Evolutionary conservation across 2,329 filamentous ascomycete species (phyloP).

Genomic region (Botrytis pseudocinerea): DNA sequence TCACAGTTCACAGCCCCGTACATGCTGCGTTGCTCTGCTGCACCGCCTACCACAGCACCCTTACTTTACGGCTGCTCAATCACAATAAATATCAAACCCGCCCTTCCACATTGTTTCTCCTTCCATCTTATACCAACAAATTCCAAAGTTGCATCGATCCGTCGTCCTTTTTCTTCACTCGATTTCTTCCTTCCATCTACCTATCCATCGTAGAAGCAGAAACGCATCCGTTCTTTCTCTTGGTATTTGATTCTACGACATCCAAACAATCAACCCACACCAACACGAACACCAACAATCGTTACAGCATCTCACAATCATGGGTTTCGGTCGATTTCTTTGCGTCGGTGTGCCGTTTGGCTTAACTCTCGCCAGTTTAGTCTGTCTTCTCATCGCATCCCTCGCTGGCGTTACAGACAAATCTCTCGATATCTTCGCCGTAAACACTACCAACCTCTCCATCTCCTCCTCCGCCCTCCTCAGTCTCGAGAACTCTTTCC

Average conservation of each 20-base stretch:
- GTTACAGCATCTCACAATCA: conserved; percentile 42
- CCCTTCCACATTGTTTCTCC: conserved; percentile 5
- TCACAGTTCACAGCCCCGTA: conserved; percentile 14
- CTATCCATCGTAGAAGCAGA: not conserved
- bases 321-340: conserved; percentile 75
- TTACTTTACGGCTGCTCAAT: not conserved
- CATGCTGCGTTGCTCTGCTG: conserved; percentile 1
- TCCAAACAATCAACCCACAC: conserved; percentile 23
- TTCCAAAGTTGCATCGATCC: not conserved
- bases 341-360: conserved; percentile 87
- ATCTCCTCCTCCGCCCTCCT: conserved; percentile 36
- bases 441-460: conserved; percentile 62
- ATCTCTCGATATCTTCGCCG: conserved; percentile 57
- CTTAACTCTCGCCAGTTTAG: conserved; percentile 74
- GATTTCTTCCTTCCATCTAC: not conserved
- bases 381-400: conserved; percentile 63
- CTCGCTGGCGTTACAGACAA: conserved; percentile 59
- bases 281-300: conserved; percentile 22
- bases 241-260: not conserved
- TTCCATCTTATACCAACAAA: conserved; percentile 3
- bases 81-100: conserved; percentile 2
- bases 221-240: conserved; percentile 12
- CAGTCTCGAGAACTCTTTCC: conserved; percentile 28
- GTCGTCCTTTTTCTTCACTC: not conserved
- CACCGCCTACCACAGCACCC: not conserved